Evolutionary conservation across 129 eudicot species (phyloP).

Genomic region (Centaurea solstitialis): DNA sequence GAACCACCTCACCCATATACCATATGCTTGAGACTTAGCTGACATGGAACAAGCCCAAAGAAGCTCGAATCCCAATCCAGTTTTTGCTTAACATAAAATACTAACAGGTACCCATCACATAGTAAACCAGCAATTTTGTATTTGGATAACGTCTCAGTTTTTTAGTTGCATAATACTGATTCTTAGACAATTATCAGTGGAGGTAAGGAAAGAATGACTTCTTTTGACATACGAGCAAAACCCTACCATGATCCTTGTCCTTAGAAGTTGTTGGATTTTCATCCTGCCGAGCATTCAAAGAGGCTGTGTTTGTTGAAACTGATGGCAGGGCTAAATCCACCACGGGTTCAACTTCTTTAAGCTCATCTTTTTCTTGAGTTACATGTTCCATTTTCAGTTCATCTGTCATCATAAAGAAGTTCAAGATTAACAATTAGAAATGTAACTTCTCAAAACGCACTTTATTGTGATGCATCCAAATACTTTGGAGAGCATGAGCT

Average conservation of each 20-base stretch:
- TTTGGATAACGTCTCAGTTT: not conserved
- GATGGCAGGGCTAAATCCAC: constrained; percentile 15
- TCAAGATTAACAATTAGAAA: constrained; percentile 7
- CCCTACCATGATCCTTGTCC: constrained; percentile 26
- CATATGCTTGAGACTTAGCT: not conserved
- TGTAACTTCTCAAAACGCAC: not conserved
- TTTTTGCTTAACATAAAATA: not conserved
- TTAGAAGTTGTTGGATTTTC: constrained; percentile 10
- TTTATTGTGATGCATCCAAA: not conserved
- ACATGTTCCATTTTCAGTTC: constrained; percentile 21
- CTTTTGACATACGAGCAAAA: not conserved
- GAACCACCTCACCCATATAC: too few species aligned
- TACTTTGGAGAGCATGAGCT: not conserved
- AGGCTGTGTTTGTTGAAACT: constrained; percentile 24
- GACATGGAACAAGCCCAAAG: not conserved
- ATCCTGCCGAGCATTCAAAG: constrained; percentile 9
- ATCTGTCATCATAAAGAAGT: constrained; percentile 19
- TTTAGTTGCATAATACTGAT: not conserved
- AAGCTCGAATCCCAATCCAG: not conserved
- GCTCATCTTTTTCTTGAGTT: constrained; percentile 8
- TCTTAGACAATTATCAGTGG: not conserved
- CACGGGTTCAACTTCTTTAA: constrained; percentile 14
- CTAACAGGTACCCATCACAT: not conserved
- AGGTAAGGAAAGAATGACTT: not conserved
- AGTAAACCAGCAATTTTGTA: not conserved